Conservation (phyloP, 2,329 filamentous ascomycete genomes). For the Neocatenulostroma microsporum region DNA sequence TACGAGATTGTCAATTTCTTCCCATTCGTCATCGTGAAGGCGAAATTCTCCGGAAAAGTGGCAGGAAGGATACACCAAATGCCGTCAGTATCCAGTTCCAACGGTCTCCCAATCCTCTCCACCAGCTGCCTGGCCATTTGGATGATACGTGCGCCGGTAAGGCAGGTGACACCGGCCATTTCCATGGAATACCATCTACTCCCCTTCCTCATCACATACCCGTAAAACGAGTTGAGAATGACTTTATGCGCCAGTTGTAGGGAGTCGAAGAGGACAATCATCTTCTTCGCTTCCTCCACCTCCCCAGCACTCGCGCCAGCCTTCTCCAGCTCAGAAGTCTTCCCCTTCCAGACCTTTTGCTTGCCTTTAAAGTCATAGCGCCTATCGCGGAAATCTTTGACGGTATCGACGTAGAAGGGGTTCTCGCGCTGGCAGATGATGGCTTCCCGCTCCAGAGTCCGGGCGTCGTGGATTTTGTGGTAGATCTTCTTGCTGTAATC, state of each 20-base stretch:
- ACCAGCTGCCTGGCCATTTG: constrained; percentile 91
- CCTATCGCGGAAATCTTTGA: constrained; percentile 91
- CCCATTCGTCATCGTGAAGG: constrained; percentile 87
- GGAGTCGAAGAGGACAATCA: constrained; percentile 94
- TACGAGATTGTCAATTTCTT: constrained; percentile 97
- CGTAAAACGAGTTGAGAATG: constrained; percentile 98
- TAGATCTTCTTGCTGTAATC: constrained; percentile 98
- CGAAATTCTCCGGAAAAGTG: constrained; percentile 92
- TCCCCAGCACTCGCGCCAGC: constrained; percentile 68
- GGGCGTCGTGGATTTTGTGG: constrained; percentile 95
- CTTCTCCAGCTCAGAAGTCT: constrained; percentile 77
- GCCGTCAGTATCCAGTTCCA: constrained; percentile 95
- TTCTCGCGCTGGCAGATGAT: constrained; percentile 99
- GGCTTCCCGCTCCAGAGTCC: constrained; percentile 84
- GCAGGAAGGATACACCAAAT: constrained; percentile 99
- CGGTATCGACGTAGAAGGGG: constrained; percentile 95
- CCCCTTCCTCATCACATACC: constrained; percentile 98
- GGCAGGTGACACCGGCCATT: constrained; percentile 96
- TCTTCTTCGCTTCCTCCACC: constrained; percentile 93
- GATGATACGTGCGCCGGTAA: constrained; percentile 94
- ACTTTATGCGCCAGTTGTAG: constrained; percentile 96
- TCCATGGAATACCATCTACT: constrained; percentile 99
- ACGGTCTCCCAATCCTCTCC: constrained; percentile 81
- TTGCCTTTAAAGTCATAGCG: constrained; percentile 98
- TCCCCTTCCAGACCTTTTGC: constrained; percentile 97